A percentile compares a stretch with the other conserved stretches of the same genome.
Conservation (phyloP, 768 basidiomycete genomes). For the Podaxis carcinomalis region DNA sequence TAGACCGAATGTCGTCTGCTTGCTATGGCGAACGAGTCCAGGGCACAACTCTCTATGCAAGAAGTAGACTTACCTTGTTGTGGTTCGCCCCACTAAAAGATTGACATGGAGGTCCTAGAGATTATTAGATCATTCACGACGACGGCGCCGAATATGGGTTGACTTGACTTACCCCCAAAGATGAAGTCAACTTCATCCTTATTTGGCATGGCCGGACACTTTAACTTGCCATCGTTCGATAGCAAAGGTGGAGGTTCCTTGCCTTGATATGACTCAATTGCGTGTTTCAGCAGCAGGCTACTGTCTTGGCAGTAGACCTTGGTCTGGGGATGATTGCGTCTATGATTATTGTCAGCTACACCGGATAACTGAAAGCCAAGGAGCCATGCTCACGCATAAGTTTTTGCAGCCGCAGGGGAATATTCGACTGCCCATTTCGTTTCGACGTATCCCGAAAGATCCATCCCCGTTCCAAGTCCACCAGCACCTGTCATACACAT, state of each 20-base stretch:
- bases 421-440: constrained; percentile 70
- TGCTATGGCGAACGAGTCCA: constrained; percentile 28
- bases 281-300: constrained; percentile 55
- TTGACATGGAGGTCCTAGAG: constrained; percentile 71
- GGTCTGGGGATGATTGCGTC: constrained; percentile 57
- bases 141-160: not conserved
- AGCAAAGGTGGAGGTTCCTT: constrained; percentile 34
- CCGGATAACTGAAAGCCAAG: not conserved
- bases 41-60: not conserved
- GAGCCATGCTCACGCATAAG: constrained; percentile 45
- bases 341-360: constrained; percentile 21
- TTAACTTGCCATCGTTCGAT: constrained; percentile 34
- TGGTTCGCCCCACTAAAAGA: constrained; percentile 66
- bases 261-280: constrained; percentile 43
- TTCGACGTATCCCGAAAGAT: constrained; percentile 55
- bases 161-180: constrained; percentile 52
- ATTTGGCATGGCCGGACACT: constrained; percentile 46
- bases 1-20: constrained; percentile 61
- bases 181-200: constrained; percentile 64
- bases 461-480: constrained; percentile 66
- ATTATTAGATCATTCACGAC: not conserved
- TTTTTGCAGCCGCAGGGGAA: constrained; percentile 56
- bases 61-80: constrained; percentile 38
- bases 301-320: constrained; percentile 64
- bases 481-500: constrained; percentile 54